Percentiles rank a stretch among this genome's conserved stretches.
Conservation (phyloP, 148 eudicot genomes). For the Amaranthus palmeri region DNA sequence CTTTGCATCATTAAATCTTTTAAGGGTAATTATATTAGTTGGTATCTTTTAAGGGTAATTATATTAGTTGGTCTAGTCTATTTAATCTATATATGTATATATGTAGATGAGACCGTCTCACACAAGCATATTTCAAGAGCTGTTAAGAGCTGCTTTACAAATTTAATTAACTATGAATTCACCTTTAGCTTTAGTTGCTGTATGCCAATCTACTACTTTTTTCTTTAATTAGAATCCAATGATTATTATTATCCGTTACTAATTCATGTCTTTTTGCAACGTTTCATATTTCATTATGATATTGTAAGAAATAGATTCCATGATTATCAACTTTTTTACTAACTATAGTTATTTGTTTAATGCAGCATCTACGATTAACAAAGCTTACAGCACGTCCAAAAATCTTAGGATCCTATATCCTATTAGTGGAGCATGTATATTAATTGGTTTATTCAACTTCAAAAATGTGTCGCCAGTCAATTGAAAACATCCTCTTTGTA, state of each 20-base stretch:
- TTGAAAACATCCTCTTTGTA: slow-evolving; percentile 1
- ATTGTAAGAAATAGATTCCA: slow-evolving; percentile 1
- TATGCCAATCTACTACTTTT: slow-evolving; percentile 7
- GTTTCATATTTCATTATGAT: slow-evolving; percentile 1
- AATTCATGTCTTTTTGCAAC: slow-evolving; percentile 10
- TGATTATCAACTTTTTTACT: slow-evolving; percentile 10
- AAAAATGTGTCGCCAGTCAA: neutral
- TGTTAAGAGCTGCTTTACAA: neutral
- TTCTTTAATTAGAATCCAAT: slow-evolving; percentile 17
- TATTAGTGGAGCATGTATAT: slow-evolving; percentile 14
- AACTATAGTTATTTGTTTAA: neutral
- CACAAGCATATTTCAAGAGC: no score
- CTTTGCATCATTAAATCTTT: no score
- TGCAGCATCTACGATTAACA: slow-evolving; percentile 23
- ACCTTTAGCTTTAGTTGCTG: slow-evolving; percentile 13
- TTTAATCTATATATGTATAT: no score
- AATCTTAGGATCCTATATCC: neutral
- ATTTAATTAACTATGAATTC: neutral
- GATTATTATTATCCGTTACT: neutral
- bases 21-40: no score
- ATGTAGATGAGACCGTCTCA: no score
- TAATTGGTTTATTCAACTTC: slow-evolving; percentile 10
- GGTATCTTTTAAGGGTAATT: no score
- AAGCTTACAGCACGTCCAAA: neutral
- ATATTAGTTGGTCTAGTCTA: no score